Conservation (phyloP, 805 yeast species). For the Debaryomyces maramus region DNA sequence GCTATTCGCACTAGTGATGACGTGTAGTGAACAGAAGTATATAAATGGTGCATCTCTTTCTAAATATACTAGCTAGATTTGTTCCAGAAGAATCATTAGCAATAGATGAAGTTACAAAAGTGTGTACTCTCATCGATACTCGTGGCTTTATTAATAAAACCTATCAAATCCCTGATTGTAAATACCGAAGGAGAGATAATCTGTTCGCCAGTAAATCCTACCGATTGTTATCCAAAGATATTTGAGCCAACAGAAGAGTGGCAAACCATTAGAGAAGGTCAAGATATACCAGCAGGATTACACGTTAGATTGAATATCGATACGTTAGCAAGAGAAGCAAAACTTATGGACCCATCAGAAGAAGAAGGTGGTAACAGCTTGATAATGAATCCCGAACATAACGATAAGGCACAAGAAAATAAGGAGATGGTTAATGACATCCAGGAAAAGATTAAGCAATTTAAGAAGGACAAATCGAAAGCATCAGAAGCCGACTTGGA, state of each 20-base stretch:
- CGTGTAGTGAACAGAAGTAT: not conserved
- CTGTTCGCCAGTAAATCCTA: conserved; percentile 26
- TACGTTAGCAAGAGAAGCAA: conserved; percentile 72
- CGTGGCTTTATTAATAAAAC: not conserved
- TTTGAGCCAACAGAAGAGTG: conserved; percentile 70
- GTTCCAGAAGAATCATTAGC: not conserved
- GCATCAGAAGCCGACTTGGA: conserved; percentile 9
- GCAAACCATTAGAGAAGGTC: conserved; percentile 70
- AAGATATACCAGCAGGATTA: conserved; percentile 75
- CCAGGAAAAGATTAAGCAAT: conserved; percentile 9
- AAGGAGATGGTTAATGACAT: conserved; percentile 6
- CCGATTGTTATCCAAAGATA: conserved; percentile 60
- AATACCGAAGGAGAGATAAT: conserved; percentile 12
- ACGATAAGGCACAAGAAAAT: conserved; percentile 2
- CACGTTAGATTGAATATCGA: conserved; percentile 75
- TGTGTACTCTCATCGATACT: conserved; percentile 3
- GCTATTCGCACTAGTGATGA: conserved; percentile 2
- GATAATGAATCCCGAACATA: conserved; percentile 9
- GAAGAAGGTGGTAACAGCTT: conserved; percentile 16
- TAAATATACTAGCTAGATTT: not conserved
- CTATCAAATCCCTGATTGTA: conserved; percentile 9
- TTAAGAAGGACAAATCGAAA: conserved; percentile 3
- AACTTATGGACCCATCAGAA: conserved; percentile 39
- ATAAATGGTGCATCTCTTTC: not conserved
- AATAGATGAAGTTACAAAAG: conserved; percentile 1